Base-by-base conservation (phyloP, 2,329 filamentous ascomycete species). In the Penicillium sp. region DNA sequence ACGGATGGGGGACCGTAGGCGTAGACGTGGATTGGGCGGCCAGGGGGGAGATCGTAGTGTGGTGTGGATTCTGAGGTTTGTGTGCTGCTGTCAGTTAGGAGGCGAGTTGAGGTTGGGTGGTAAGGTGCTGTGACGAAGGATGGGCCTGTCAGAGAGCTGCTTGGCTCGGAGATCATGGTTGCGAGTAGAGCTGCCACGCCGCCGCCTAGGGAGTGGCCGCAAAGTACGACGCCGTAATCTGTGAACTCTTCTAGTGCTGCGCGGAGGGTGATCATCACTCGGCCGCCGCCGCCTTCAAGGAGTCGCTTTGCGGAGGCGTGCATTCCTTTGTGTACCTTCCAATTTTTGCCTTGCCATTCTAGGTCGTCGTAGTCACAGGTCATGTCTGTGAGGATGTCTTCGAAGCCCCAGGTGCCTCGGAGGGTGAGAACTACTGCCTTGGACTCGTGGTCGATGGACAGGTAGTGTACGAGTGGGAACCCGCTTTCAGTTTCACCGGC, bases 1-100 rank as follows among this genome's bases (percentile, higher is more conserved):
- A 88, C 88, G 0, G 88, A 85, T 0, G 89, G 89, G 1, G 89
- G 87, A 0, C 90, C 90, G 69, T 92, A 93, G 7, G 90, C 88
- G 69, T 91, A 93, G 13, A 92, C 90, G 65, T 93, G 90, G 21
- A 92, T 88, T 3, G 88, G 87, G 0, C 90, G 83, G 16, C 87
- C 85, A 0, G 87, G 66, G 0, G 90, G 90, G 0, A 92, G 80
- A 19, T 79, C 81, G 31, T 85, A 74, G 27, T 63, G 54, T 50
- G 64, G 59, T 13, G 53, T 59, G 43, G 66, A 55, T 23, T 55
- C 62, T 63, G 55, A 54, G 11, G 44, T 57, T 42, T 27, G 33
- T 21, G 48, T 53, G 60, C 57, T 61, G 57, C 66, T 52, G 25
- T 42, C 39, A 19, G 39, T 67, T 9, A 81, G 63, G 14, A 79